phyloP scores from a whole-genome alignment of 2,329 filamentous ascomycete genomes.

The Apiospora malaysiana region DNA sequence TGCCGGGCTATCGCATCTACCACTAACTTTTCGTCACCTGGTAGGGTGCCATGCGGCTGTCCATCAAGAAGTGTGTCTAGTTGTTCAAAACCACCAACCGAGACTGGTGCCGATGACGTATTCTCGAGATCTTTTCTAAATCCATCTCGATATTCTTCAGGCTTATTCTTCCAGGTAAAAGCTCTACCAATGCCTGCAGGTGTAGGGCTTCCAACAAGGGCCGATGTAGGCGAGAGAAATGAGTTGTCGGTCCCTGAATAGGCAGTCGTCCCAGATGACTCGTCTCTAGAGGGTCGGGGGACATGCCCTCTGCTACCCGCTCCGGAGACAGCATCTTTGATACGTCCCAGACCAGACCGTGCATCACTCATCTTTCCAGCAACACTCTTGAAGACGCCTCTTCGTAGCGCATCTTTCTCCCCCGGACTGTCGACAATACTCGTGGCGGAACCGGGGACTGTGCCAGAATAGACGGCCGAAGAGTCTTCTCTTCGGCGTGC shows the following conservation, averaged over 20 bases:
- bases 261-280: conserved; percentile 46
- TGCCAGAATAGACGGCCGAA: conserved; percentile 48
- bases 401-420: conserved; percentile 65
- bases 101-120: conserved; percentile 23
- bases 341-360: conserved; percentile 79
- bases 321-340: conserved; percentile 76
- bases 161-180: conserved; percentile 70
- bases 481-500: conserved; percentile 53
- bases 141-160: conserved; percentile 60
- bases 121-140: conserved; percentile 43
- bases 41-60: conserved; percentile 19
- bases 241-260: conserved; percentile 43
- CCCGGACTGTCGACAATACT: conserved; percentile 53
- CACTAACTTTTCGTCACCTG: conserved; percentile 26
- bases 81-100: neutral
- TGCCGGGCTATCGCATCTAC: conserved; percentile 32
- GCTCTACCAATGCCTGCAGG: conserved; percentile 50
- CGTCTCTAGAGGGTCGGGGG: conserved; percentile 63
- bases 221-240: conserved; percentile 44
- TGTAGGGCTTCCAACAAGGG: conserved; percentile 42
- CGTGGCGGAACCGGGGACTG: conserved; percentile 51
- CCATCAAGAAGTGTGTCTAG: neutral
- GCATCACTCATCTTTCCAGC: conserved; percentile 81
- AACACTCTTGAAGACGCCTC: conserved; percentile 78
- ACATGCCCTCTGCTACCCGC: conserved; percentile 62